These are phyloP conservation scores for Pichia eremophila DNA, from an alignment of 805 yeast species.

Conservation along the genomic window DNA sequence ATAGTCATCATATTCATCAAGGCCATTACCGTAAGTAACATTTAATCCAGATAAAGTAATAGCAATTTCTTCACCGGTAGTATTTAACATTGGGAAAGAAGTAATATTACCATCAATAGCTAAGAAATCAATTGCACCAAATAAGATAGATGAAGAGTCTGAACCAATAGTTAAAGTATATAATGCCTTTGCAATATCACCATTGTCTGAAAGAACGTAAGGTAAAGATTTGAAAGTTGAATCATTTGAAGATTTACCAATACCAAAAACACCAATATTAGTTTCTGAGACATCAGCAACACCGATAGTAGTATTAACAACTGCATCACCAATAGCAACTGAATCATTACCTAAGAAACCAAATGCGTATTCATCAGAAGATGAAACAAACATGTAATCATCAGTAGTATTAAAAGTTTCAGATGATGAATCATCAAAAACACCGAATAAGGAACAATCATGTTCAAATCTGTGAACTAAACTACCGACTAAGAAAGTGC, in stretches of 20 bases:
- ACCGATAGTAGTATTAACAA: constrained; percentile 7
- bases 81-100: constrained; percentile 10
- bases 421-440: constrained; percentile 7
- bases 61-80: constrained; percentile 8
- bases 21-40: neutral
- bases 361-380: constrained; percentile 3
- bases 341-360: constrained; percentile 11
- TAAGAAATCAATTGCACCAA: constrained; percentile 11
- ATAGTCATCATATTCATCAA: neutral
- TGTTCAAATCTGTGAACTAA: neutral
- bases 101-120: constrained; percentile 4
- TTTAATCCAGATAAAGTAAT: constrained; percentile 7
- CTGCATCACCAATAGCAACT: neutral
- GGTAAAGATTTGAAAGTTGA: constrained; percentile 10
- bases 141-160: constrained; percentile 3
- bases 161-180: constrained; percentile 6
- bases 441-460: constrained; percentile 10
- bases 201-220: constrained; percentile 5
- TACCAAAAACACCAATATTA: constrained; percentile 13
- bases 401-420: constrained; percentile 2
- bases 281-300: constrained; percentile 9
- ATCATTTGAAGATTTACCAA: constrained; percentile 9
- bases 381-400: constrained; percentile 1
- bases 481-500: neutral
- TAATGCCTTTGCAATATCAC: constrained; percentile 7